Percentiles rank a stretch among this genome's conserved stretches.
phyloP scores from a whole-genome alignment of 192 early-diverging fungal genomes.

The Haplosporangium gracile region DNA sequence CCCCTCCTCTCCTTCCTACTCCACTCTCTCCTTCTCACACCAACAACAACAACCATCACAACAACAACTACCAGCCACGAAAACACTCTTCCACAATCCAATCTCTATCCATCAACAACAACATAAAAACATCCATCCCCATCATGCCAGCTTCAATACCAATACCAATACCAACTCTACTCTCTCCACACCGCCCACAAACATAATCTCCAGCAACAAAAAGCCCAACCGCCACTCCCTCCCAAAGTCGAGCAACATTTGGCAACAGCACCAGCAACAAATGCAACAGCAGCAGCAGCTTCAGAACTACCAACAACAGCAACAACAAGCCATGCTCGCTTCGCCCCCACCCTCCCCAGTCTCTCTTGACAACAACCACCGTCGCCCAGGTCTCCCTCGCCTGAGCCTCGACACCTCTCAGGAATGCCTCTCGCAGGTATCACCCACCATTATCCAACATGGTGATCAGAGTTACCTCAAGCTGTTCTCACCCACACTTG shows the following conservation, averaged over 20 bases:
- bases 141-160: not conserved
- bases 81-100: not conserved
- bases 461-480: slow-evolving; percentile 46
- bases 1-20: not conserved
- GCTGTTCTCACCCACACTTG: slow-evolving; percentile 36
- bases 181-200: not conserved
- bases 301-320: slow-evolving; percentile 8
- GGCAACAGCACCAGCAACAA: slow-evolving; percentile 47
- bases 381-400: slow-evolving; percentile 14
- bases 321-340: not conserved
- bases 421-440: slow-evolving; percentile 23
- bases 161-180: not conserved
- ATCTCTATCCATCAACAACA: not conserved
- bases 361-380: not conserved
- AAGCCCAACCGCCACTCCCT: slow-evolving; percentile 41
- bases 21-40: not conserved
- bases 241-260: slow-evolving; percentile 25
- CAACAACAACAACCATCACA: not conserved
- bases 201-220: not conserved
- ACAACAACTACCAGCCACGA: not conserved
- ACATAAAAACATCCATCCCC: not conserved
- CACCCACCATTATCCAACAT: slow-evolving; percentile 32
- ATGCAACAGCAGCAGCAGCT: slow-evolving; percentile 17
- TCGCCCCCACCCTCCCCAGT: not conserved
- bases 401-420: slow-evolving; percentile 50